These are phyloP conservation scores for Boletus sp. DNA, from an alignment of 768 basidiomycete species.

Conservation along the genomic window DNA sequence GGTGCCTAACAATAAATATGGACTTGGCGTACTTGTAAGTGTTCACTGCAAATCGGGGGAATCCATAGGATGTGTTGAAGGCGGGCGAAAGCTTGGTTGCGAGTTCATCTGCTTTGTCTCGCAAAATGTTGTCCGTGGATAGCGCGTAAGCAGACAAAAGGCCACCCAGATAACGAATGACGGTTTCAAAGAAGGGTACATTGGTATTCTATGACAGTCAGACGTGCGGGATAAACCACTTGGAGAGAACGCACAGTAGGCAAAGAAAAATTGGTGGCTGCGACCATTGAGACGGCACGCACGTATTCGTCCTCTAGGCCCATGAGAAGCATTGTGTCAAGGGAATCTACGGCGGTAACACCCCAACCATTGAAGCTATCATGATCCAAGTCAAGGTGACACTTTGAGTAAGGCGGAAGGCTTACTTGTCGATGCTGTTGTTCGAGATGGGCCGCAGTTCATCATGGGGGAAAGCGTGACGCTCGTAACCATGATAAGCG, in stretches of 20 bases:
- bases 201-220: slow-evolving; percentile 28
- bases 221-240: not conserved
- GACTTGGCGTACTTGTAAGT: slow-evolving; percentile 47
- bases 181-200: slow-evolving; percentile 76
- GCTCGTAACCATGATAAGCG: slow-evolving; percentile 66
- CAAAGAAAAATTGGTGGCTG: slow-evolving; percentile 48
- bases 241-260: slow-evolving; percentile 35
- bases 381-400: not conserved
- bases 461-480: slow-evolving; percentile 59
- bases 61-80: slow-evolving; percentile 66
- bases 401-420: not conserved
- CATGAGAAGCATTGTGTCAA: slow-evolving; percentile 87
- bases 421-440: slow-evolving; percentile 50
- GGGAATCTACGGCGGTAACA: slow-evolving; percentile 72
- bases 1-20: not conserved
- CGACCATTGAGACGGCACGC: slow-evolving; percentile 56
- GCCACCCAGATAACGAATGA: slow-evolving; percentile 89
- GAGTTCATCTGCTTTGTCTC: slow-evolving; percentile 75
- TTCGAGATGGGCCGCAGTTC: slow-evolving; percentile 59
- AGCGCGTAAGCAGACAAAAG: slow-evolving; percentile 82
- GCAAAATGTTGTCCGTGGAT: slow-evolving; percentile 57
- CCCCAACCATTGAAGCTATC: slow-evolving; percentile 80
- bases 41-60: slow-evolving; percentile 73
- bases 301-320: slow-evolving; percentile 68
- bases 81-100: slow-evolving; percentile 68